Base-by-base conservation (phyloP, 306 rosid genomes). In the Cicer chorassanicum region DNA sequence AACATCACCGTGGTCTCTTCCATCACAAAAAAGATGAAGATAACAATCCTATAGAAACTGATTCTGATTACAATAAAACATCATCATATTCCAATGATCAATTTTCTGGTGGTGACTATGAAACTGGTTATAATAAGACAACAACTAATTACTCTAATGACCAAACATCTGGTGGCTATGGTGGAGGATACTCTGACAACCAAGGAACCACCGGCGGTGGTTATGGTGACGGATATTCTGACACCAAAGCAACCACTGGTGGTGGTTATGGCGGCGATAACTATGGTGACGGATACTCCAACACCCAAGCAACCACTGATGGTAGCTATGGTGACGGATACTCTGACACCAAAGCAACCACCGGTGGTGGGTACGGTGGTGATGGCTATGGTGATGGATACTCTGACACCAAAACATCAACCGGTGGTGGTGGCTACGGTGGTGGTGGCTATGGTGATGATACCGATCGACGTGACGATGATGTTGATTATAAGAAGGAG, bases 401-500 rank as follows among this genome's bases (percentile, higher is more conserved):
- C 7, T 38, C 65, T 12, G 44, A 61, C 40, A 56, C 4, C 39
- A 57, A 46, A 19, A 50, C 36, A 11, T 13, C 65, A 4, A 19
- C 38, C 0, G 78, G 50, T 15, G 78, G 50, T 15, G 78, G 72
- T 2, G 65, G 65, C 9, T 24, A 24, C 2, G 34, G 34, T 24
- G 34, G 2, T 2, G 34, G 44, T 6, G 70, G 73, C 2, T 78
- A 71, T 49, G 29, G 70, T 3, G 45, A 10, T 6, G 50, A 40
- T 6, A 36, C 6, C 2, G 67, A 12, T 39, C 43, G 55, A 11
- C 34, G 40, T 15, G 51, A 21, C 1, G 81, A 75, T 2, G 87
- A 85, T 16, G 69, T 75, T 42, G 91, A 92, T 60, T 86, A 88
- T 85, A 75, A 71, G 81, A 78, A 88, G 82, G 93, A 92, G 70